Percentiles rank a stretch among this genome's conserved stretches.
Evolutionary conservation across 179 eudicot species (phyloP).

Genomic region (Sideroxylon spinosum): DNA sequence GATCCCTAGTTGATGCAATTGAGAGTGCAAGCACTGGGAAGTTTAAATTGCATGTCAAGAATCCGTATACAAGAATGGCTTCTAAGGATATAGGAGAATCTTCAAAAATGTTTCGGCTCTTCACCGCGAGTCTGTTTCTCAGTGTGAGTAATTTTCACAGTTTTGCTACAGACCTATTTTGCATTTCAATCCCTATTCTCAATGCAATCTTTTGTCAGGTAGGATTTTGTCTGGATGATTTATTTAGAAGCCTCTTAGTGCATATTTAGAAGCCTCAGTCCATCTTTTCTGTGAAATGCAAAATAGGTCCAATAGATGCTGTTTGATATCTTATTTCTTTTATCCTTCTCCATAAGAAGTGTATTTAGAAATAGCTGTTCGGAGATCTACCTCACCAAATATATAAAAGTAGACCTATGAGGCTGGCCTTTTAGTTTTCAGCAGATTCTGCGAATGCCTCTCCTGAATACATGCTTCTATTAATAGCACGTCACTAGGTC

Average conservation of each 20-base stretch:
- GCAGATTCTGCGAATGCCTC: neutral
- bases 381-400: neutral
- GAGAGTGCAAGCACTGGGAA: constrained; percentile 59
- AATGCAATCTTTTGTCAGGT: neutral
- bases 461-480: neutral
- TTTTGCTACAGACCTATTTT: neutral
- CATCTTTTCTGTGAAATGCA: neutral
- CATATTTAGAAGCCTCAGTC: no score
- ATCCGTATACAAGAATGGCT: constrained; percentile 77
- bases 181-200: neutral
- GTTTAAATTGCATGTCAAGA: constrained; percentile 63
- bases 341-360: neutral
- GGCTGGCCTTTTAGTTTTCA: neutral
- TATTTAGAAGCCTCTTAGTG: constrained; percentile 1
- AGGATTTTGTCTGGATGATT: constrained; percentile 8
- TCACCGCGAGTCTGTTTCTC: constrained; percentile 67
- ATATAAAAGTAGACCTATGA: no score
- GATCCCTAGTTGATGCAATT: constrained; percentile 72
- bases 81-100: constrained; percentile 83
- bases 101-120: constrained; percentile 75
- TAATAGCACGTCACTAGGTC: neutral
- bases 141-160: constrained; percentile 49
- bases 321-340: neutral
- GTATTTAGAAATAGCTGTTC: neutral
- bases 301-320: constrained; percentile 1